Conservation (phyloP, 1,284 basidiomycete genomes). For the Pascua guehoae region DNA sequence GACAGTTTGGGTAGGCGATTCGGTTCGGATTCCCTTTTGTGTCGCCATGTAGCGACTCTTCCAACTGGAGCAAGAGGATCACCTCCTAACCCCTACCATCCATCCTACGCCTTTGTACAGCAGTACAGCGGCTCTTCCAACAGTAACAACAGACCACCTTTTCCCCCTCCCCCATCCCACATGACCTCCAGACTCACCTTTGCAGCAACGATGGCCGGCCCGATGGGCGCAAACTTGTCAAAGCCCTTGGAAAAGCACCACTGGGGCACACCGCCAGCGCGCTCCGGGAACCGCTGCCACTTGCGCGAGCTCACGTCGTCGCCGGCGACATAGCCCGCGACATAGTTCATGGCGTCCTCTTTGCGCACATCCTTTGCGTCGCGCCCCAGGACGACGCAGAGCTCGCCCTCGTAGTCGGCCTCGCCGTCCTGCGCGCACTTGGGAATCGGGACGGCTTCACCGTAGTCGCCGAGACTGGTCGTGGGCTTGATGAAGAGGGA, state of each 20-base stretch:
- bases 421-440: constrained; percentile 64
- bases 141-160: not conserved
- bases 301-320: constrained; percentile 60
- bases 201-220: constrained; percentile 67
- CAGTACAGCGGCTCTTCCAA: no score
- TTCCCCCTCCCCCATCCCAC: not conserved
- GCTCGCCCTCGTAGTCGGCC: constrained; percentile 81
- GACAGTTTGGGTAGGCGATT: no score
- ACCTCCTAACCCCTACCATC: no score
- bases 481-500: constrained; percentile 76
- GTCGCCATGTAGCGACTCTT: no score
- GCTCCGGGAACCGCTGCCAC: constrained; percentile 18
- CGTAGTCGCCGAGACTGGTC: constrained; percentile 66
- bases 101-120: no score
- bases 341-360: constrained; percentile 71
- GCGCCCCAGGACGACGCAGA: constrained; percentile 78
- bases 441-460: constrained; percentile 63
- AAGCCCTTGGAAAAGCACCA: constrained; percentile 31
- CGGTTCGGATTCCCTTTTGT: no score
- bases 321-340: constrained; percentile 71
- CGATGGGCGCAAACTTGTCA: constrained; percentile 56
- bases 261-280: constrained; percentile 22
- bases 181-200: not conserved
- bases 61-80: no score
- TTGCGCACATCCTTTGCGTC: constrained; percentile 70